Percentiles rank a stretch among this genome's conserved stretches.
phyloP scores from a whole-genome alignment of 768 basidiomycete genomes.

The Lentinula aciculospora region DNA sequence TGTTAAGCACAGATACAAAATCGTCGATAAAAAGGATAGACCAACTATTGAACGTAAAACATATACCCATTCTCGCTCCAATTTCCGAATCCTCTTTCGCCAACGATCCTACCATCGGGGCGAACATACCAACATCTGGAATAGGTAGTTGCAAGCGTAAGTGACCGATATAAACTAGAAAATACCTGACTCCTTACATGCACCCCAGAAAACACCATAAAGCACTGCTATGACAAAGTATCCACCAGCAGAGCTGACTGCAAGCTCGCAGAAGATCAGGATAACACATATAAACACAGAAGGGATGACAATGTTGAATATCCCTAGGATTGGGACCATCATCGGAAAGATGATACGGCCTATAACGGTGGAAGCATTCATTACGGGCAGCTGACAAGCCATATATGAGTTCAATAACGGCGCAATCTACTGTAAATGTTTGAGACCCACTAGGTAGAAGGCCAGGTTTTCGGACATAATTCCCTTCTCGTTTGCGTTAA shows the following conservation, averaged over 20 bases:
- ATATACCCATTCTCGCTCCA: slow-evolving; percentile 5
- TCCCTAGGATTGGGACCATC: slow-evolving; percentile 35
- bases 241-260: slow-evolving; percentile 23
- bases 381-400: slow-evolving; percentile 35
- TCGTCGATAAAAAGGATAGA: neutral
- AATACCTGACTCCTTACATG: slow-evolving; percentile 20
- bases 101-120: slow-evolving; percentile 6
- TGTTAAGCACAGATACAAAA: neutral
- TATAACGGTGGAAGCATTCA: slow-evolving; percentile 46
- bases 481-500: slow-evolving; percentile 25
- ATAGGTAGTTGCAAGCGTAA: too few relatives aligned
- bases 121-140: slow-evolving; percentile 1
- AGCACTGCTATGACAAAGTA: slow-evolving; percentile 33
- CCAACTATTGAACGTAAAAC: slow-evolving; percentile 1
- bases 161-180: neutral
- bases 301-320: slow-evolving; percentile 34
- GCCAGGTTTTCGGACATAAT: slow-evolving; percentile 23
- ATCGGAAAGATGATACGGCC: slow-evolving; percentile 46
- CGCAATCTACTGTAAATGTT: neutral
- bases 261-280: slow-evolving; percentile 36
- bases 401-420: too few relatives aligned
- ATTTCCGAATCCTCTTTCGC: slow-evolving; percentile 4
- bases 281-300: slow-evolving; percentile 26
- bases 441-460: slow-evolving; percentile 29
- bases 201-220: slow-evolving; percentile 44